phyloP scores from a whole-genome alignment of 176 grass and related monocot species.

The Musa acuminata region DNA sequence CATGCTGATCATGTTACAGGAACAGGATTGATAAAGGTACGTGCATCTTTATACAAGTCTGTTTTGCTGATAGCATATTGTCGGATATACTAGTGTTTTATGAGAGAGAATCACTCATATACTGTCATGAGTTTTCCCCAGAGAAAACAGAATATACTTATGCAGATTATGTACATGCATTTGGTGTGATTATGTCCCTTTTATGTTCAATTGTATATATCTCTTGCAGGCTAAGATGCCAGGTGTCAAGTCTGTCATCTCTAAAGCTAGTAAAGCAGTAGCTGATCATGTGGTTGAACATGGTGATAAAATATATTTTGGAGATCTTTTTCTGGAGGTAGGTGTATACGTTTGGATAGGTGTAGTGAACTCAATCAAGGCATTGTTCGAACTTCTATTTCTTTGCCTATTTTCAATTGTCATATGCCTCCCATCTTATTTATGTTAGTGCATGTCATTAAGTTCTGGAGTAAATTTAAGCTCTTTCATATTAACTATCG shows the following conservation, averaged over 20 bases:
- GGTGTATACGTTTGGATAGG: background rate
- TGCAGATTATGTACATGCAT: background rate
- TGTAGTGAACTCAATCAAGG: background rate
- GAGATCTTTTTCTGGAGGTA: conserved; percentile 73
- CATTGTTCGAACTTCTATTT: background rate
- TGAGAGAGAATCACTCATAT: background rate
- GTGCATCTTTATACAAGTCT: background rate
- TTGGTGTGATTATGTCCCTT: background rate
- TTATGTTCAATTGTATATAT: conserved; percentile 8
- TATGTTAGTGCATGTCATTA: background rate
- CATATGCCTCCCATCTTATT: conserved; percentile 10
- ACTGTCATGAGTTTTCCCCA: no score
- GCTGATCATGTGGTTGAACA: conserved; percentile 76
- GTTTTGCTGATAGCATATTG: conserved; percentile 1
- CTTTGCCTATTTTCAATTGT: conserved; percentile 11
- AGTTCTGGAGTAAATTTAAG: no score
- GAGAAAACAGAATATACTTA: background rate
- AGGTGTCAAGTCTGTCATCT: conserved; percentile 64
- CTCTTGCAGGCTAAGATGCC: conserved; percentile 51
- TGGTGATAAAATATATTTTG: conserved; percentile 75
- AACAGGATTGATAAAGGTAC: conserved; percentile 77
- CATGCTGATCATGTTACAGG: conserved; percentile 89
- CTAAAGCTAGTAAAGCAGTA: conserved; percentile 60
- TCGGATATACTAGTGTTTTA: background rate
- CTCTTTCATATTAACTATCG: no score